Conservation (phyloP, 2,329 filamentous ascomycete genomes). For the Aspergillus thermomutatus region DNA sequence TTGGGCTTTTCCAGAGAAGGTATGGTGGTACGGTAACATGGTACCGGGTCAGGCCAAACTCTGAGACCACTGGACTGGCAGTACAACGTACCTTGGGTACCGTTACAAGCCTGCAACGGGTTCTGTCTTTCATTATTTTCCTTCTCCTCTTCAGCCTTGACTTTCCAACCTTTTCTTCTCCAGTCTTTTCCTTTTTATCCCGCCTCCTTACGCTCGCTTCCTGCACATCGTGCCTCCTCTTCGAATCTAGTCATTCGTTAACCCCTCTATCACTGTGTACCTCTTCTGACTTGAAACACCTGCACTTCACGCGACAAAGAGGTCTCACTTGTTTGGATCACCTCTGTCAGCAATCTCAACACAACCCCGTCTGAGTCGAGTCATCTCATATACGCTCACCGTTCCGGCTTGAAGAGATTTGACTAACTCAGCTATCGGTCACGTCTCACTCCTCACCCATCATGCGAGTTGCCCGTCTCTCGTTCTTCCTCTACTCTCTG, state of each 20-base stretch:
- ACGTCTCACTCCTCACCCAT: conserved; percentile 9
- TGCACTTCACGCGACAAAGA: background rate
- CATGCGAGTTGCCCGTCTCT: conserved; percentile 32
- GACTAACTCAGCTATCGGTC: background rate
- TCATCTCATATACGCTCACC: background rate
- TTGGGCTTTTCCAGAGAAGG: background rate
- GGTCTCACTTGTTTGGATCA: background rate
- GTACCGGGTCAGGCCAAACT: background rate
- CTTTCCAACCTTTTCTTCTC: background rate
- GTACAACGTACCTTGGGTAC: background rate
- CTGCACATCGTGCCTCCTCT: conserved; percentile 6
- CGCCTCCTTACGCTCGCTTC: conserved; percentile 7
- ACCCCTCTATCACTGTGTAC: conserved; percentile 6
- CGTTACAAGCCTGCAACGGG: background rate
- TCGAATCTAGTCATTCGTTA: conserved; percentile 18
- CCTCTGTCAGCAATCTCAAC: background rate
- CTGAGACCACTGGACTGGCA: background rate
- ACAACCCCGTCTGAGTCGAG: background rate
- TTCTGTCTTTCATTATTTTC: background rate
- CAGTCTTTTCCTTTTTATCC: background rate
- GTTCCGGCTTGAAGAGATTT: background rate
- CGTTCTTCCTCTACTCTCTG: conserved; percentile 31
- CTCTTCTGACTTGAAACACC: background rate
- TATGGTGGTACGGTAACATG: background rate
- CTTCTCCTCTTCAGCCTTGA: background rate